These are phyloP conservation scores for Xylariaceae sp. DNA, from an alignment of 2,329 filamentous ascomycete genomes.

Conservation along the genomic window DNA sequence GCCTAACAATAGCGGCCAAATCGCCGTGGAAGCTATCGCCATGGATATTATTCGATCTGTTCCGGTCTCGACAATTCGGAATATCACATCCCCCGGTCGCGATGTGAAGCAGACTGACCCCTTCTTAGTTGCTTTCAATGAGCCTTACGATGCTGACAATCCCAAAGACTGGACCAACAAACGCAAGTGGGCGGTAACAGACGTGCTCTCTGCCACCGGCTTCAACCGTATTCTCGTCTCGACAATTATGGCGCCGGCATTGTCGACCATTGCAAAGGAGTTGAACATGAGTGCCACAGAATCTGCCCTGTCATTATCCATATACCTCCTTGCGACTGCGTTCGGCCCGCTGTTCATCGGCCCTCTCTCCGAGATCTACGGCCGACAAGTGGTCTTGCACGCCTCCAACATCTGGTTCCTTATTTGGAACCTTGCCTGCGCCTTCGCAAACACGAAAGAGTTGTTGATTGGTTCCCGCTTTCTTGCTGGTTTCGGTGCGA, in stretches of 20 bases:
- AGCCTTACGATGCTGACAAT: constrained; percentile 41
- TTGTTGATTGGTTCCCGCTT: constrained; percentile 54
- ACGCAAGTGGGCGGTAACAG: constrained; percentile 57
- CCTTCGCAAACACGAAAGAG: constrained; percentile 48
- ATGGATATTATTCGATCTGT: constrained; percentile 4
- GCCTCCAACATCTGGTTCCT: constrained; percentile 57
- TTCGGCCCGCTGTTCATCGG: constrained; percentile 53
- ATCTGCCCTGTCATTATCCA: constrained; percentile 55
- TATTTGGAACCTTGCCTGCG: constrained; percentile 55
- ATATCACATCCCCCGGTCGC: not conserved
- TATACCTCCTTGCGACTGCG: constrained; percentile 50
- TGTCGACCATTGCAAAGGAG: constrained; percentile 57
- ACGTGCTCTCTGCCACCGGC: constrained; percentile 55
- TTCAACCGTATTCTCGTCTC: constrained; percentile 60
- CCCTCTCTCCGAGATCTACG: constrained; percentile 55
- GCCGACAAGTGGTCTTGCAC: constrained; percentile 51
- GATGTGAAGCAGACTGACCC: constrained; percentile 19
- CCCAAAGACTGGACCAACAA: constrained; percentile 48
- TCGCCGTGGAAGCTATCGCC: constrained; percentile 13
- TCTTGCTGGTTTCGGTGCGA: constrained; percentile 56
- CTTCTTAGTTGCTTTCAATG: constrained; percentile 31
- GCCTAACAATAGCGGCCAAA: not conserved
- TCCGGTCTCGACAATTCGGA: not conserved
- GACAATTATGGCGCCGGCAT: constrained; percentile 58
- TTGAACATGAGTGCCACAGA: constrained; percentile 56